These are phyloP conservation scores for Geotrichum macrosporum DNA, from an alignment of 1,139 yeast species.

Conservation along the genomic window DNA sequence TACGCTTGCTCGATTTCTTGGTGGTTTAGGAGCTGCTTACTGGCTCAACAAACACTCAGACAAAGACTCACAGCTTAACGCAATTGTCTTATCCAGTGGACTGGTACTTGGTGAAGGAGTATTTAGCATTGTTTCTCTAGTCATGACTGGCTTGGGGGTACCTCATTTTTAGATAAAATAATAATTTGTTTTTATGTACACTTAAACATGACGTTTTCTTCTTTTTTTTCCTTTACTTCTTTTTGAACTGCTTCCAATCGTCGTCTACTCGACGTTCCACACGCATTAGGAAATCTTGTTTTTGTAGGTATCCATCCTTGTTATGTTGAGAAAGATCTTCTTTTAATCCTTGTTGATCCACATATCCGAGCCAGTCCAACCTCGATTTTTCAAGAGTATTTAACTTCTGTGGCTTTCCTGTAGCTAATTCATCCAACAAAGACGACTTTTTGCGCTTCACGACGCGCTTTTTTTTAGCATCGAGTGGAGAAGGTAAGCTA, in stretches of 20 bases:
- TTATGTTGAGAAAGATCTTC: constrained; percentile 79
- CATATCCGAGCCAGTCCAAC: constrained; percentile 93
- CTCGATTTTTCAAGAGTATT: constrained; percentile 90
- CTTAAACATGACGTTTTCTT: constrained; percentile 22
- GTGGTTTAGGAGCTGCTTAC: constrained; percentile 63
- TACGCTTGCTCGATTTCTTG: constrained; percentile 86
- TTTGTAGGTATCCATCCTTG: constrained; percentile 78
- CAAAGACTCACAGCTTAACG: constrained; percentile 48
- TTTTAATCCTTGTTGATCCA: constrained; percentile 75
- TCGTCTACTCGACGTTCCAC: constrained; percentile 65
- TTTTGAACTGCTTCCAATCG: constrained; percentile 55
- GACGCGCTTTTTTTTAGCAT: constrained; percentile 37
- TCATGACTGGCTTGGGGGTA: constrained; percentile 58
- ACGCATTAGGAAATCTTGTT: constrained; percentile 80
- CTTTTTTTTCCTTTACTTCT: too few relatives aligned
- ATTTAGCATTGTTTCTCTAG: constrained; percentile 75
- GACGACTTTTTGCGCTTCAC: constrained; percentile 63
- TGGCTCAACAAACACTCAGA: constrained; percentile 24
- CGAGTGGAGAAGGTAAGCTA: constrained; percentile 34
- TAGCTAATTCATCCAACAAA: constrained; percentile 64
- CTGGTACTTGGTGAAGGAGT: constrained; percentile 91
- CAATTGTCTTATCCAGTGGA: constrained; percentile 89
- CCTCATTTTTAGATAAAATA: constrained; percentile 42
- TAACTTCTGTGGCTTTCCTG: constrained; percentile 58
- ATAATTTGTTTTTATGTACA: background rate